Evolutionary conservation across 352 stramenopile species (phyloP).

Genomic region (Phytophthora citrophthora): DNA sequence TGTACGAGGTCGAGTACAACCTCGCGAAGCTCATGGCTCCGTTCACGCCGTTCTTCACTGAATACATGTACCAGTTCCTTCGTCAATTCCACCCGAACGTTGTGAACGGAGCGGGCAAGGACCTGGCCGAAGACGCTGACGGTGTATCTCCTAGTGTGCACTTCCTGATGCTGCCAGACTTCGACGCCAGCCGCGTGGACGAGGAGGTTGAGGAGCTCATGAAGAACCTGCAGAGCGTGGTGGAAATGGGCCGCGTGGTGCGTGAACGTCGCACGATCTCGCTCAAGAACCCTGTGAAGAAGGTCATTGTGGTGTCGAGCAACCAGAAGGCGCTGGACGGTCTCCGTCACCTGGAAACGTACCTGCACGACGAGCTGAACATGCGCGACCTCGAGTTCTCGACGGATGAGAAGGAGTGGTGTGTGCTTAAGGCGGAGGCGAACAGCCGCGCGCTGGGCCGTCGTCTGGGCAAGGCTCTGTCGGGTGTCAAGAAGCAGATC

Average conservation of each 20-base stretch:
- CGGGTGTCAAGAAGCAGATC: constrained; percentile 89
- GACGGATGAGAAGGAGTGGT: constrained; percentile 91
- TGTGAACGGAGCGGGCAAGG: constrained; percentile 64
- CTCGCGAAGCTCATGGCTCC: constrained; percentile 97
- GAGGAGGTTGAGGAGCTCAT: constrained; percentile 93
- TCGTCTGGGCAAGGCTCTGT: constrained; percentile 97
- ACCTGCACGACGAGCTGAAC: constrained; percentile 99
- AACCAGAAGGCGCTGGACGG: constrained; percentile 82
- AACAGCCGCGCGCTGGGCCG: constrained; percentile 96
- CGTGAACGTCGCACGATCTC: constrained; percentile 97
- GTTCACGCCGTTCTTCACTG: constrained; percentile 99
- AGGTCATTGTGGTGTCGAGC: constrained; percentile 95
- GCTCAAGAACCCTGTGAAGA: constrained; percentile 97
- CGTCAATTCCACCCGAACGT: constrained; percentile 95
- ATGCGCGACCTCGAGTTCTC: constrained; percentile 93
- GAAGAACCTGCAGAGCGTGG: constrained; percentile 95
- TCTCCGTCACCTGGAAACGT: constrained; percentile 87
- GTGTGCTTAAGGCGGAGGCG: constrained; percentile 94
- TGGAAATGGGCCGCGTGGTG: constrained; percentile 97
- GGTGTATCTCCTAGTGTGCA: constrained; percentile 95
- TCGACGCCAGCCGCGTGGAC: constrained; percentile 94
- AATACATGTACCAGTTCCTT: constrained; percentile 99
- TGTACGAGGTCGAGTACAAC: constrained; percentile 99
- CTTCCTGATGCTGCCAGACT: constrained; percentile 95
- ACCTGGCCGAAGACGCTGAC: constrained; percentile 91